These are phyloP conservation scores for Sporothrix globosa DNA, from an alignment of 2,329 filamentous ascomycete species.

Conservation along the genomic window DNA sequence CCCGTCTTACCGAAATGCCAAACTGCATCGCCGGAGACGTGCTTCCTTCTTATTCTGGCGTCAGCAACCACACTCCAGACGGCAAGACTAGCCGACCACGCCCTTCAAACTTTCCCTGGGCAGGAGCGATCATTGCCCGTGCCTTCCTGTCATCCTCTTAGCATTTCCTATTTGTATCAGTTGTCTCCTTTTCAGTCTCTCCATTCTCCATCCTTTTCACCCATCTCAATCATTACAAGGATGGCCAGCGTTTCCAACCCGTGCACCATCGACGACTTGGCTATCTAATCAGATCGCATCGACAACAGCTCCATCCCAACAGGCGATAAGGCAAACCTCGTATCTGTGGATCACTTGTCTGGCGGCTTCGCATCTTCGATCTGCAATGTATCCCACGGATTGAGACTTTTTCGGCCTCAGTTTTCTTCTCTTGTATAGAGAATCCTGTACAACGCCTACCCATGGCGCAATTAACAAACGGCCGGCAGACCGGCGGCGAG, in stretches of 20 bases:
- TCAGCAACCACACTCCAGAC: no score
- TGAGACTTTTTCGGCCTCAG: not conserved
- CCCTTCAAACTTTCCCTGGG: no score
- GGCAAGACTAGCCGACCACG: no score
- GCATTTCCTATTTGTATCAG: not conserved
- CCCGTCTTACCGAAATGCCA: no score
- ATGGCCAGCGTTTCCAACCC: not conserved
- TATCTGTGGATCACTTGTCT: not conserved
- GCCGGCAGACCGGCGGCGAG: conserved; percentile 10
- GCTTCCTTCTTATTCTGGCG: no score
- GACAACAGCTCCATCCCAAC: no score
- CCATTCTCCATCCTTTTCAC: not conserved
- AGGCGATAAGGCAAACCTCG: not conserved
- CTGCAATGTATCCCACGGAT: not conserved
- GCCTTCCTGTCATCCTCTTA: not conserved
- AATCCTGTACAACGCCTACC: not conserved
- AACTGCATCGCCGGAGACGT: no score
- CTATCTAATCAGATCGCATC: conserved; percentile 7
- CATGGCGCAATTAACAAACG: conserved; percentile 3
- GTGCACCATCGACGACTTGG: not conserved
- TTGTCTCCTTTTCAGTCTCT: not conserved
- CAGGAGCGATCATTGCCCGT: no score
- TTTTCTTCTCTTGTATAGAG: no score
- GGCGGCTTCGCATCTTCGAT: not conserved
- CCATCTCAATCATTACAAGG: not conserved